phyloP scores from a whole-genome alignment of 2,329 filamentous ascomycete genomes.

The Colletotrichum plurivorum region DNA sequence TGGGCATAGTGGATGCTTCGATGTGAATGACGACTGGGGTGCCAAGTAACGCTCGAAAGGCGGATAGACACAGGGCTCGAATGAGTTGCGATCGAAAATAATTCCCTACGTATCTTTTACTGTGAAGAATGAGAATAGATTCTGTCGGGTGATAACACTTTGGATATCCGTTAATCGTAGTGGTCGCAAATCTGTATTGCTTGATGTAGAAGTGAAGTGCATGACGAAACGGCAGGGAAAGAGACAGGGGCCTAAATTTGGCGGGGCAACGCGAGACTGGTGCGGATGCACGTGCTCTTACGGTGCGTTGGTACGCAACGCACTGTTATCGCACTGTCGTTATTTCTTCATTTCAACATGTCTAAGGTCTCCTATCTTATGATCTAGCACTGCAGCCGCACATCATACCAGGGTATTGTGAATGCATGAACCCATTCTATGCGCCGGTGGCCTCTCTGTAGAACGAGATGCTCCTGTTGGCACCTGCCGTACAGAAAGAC shows the following conservation, averaged over 20 bases:
- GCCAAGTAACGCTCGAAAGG: not conserved
- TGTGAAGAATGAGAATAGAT: not conserved
- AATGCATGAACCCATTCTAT: slow-evolving; percentile 9
- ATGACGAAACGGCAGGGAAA: slow-evolving; percentile 40
- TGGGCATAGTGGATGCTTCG: slow-evolving; percentile 58
- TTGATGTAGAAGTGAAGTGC: slow-evolving; percentile 5
- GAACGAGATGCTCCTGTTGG: slow-evolving; percentile 82
- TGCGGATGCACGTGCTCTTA: slow-evolving; percentile 64
- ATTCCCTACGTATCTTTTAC: not conserved
- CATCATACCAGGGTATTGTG: slow-evolving; percentile 12
- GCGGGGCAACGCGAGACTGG: slow-evolving; percentile 68
- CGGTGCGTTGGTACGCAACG: accelerated
- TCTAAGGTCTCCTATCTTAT: slow-evolving; percentile 7
- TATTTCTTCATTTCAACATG: slow-evolving; percentile 9
- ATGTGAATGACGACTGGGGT: slow-evolving; percentile 31
- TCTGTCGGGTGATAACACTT: slow-evolving; percentile 3
- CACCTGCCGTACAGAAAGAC: slow-evolving; percentile 84
- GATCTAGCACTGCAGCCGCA: not conserved
- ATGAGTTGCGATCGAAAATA: not conserved
- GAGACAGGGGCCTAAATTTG: slow-evolving; percentile 50
- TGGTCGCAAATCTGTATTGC: slow-evolving; percentile 12
- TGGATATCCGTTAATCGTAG: slow-evolving; percentile 27
- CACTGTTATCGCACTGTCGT: not conserved
- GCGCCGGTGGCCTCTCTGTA: slow-evolving; percentile 85
- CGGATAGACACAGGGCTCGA: not conserved